Base-by-base conservation (phyloP, 1,139 yeast genomes). In the Blastobotrys serpentis region DNA sequence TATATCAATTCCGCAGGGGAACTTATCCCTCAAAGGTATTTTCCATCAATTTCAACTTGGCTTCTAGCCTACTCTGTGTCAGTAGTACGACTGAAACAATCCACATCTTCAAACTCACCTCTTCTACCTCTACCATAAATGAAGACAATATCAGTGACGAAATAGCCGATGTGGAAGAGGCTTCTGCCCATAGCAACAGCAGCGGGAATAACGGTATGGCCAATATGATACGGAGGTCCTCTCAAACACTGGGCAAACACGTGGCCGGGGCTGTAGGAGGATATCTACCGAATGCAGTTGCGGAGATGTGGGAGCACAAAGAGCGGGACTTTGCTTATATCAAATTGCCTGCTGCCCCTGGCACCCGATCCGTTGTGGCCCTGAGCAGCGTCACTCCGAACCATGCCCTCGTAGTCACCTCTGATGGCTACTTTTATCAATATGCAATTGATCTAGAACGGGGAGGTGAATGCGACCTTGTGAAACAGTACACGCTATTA, bases 61-160 rank as follows among this genome's bases (percentile, higher is more conserved):
- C 86, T 57, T 84, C 89, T 56, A 74, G 74, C 46, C 81, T 85
- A 61, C 76, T 92, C 36, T 79, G 89, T 23, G 97, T 94, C 1
- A 82, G 95, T 22, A 84, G 95, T 41, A 86, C 97, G 0, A 87
- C 96, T 29, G 95, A 86, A 51, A 92, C 98, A 0, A 95, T 92
- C 11, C 98, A 92, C 65, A 81, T 92, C 18, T 92, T 92, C 72
- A 76, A 89, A 51, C 62, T 70, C 26, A 37, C 26, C 45, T 22
- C 42, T 7, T 10, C 30, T 18, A 16, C 42, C 8, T 19, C 44
- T 4, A 18, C 23, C 33, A 13, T 40, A 8, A 16, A 17, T 18
- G 33, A 30, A 25, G 26, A 19, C 17, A 17, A 39, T n/a, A 22
- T 16, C n/a, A 19, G 26, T 19, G 44, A 40, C 23, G 38, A 26